phyloP scores from a whole-genome alignment of 306 rosid genomes.

The Citrullus mucosospermus region DNA sequence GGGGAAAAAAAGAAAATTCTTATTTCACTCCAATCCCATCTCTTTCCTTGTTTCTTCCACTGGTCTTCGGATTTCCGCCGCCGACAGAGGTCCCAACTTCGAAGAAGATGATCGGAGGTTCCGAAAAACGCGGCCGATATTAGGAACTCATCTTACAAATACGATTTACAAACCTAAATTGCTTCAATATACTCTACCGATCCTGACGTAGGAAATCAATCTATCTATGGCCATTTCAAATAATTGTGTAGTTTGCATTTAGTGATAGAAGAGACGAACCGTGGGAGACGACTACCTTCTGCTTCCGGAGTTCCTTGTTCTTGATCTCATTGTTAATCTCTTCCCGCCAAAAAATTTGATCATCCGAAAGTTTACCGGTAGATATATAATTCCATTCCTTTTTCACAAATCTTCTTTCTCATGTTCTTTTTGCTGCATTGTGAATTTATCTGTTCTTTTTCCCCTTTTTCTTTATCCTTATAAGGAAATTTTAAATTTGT shows the following conservation, averaged over 20 bases:
- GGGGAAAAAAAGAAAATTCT: background rate
- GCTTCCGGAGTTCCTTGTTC: slow-evolving; percentile 17
- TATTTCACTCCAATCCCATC: background rate
- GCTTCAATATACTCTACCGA: background rate
- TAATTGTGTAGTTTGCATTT: background rate
- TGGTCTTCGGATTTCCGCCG: background rate
- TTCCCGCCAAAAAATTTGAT: slow-evolving; percentile 42
- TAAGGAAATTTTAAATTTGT: background rate
- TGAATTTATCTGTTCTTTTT: background rate
- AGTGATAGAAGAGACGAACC: background rate
- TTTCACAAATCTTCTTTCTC: background rate
- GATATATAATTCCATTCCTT: background rate
- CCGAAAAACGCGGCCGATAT: background rate
- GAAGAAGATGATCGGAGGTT: background rate
- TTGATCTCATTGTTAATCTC: slow-evolving; percentile 7
- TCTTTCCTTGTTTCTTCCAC: background rate
- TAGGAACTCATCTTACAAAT: background rate
- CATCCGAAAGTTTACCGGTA: background rate
- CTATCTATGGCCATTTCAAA: slow-evolving; percentile 2
- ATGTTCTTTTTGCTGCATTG: background rate
- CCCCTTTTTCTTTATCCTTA: background rate
- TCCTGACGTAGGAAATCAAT: slow-evolving; percentile 36
- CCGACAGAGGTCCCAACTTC: background rate
- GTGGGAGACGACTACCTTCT: background rate
- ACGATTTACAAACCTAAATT: background rate